A percentile compares a stretch with the other conserved stretches of the same genome.
These are phyloP conservation scores for Phyllosticta citribraziliensis DNA, from an alignment of 2,329 filamentous ascomycete genomes.

Conservation along the genomic window DNA sequence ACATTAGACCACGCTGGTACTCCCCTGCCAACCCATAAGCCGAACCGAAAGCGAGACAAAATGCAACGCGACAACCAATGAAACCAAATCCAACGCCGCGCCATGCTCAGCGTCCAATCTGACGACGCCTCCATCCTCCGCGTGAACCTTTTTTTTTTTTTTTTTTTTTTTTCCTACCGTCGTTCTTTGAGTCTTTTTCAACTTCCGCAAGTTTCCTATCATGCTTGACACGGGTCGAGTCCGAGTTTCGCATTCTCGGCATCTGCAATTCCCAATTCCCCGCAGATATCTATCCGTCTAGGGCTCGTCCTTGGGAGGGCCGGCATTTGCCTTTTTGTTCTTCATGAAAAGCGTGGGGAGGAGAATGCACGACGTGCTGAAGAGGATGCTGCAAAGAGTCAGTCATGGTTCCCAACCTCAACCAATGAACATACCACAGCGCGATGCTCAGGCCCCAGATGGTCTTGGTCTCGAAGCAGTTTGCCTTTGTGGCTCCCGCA, in stretches of 20 bases:
- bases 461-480: conserved; percentile 77
- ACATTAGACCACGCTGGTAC: background rate
- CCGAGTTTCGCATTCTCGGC: background rate
- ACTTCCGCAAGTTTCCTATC: background rate
- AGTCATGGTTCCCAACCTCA: conserved; percentile 12
- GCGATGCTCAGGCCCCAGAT: conserved; percentile 80
- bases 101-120: background rate
- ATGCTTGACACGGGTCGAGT: background rate
- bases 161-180: background rate
- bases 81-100: background rate
- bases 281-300: background rate
- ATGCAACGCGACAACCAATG: background rate
- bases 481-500: conserved; percentile 51
- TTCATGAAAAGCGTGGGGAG: conserved; percentile 41
- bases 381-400: conserved; percentile 29
- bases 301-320: conserved; percentile 20
- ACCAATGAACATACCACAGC: conserved; percentile 47
- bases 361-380: conserved; percentile 34
- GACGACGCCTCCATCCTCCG: background rate
- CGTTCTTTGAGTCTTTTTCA: background rate
- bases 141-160: background rate
- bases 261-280: background rate
- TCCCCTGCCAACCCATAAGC: background rate
- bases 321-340: conserved; percentile 34
- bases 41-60: background rate